Evolutionary conservation across 495 filamentous ascomycete genomes (phyloP).

Genomic region (Trichodelitschia bisporula): DNA sequence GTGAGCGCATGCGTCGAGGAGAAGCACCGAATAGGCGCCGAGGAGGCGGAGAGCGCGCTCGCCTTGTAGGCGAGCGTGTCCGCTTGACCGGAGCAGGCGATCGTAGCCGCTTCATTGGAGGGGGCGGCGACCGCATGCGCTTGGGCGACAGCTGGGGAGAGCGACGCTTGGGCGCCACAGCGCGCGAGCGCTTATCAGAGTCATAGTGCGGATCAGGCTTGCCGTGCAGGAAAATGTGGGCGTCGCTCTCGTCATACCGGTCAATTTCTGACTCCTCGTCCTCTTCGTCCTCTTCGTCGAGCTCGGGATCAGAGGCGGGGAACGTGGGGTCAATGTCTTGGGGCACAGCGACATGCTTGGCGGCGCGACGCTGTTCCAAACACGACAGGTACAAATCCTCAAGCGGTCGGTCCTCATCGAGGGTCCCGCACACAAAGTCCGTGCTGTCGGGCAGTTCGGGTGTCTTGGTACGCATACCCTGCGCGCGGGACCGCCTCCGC

Average conservation of each 20-base stretch:
- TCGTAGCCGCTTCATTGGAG: conserved; percentile 12
- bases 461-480: conserved; percentile 43
- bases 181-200: conserved; percentile 15
- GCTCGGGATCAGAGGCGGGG: conserved; percentile 71
- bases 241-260: conserved; percentile 36
- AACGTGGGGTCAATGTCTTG: conserved; percentile 97
- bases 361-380: conserved; percentile 52
- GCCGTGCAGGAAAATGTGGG: conserved; percentile 29
- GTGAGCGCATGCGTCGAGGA: conserved; percentile 44
- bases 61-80: conserved; percentile 4
- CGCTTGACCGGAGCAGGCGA: conserved; percentile 24
- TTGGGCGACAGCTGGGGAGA: conserved; percentile 23
- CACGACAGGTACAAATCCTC: conserved; percentile 80
- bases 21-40: conserved; percentile 40
- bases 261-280: conserved; percentile 17
- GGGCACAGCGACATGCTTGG: conserved; percentile 53
- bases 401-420: conserved; percentile 86
- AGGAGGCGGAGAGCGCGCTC: conserved; percentile 30
- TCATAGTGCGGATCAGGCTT: conserved; percentile 24
- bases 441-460: conserved; percentile 87
- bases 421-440: conserved; percentile 90
- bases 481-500: conserved; percentile 15
- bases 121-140: conserved; percentile 23
- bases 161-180: conserved; percentile 16
- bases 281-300: conserved; percentile 42